Evolutionary conservation across 2,329 filamentous ascomycete species (phyloP), one percentile per base, ranked within the genome.

Genomic region (Talaromyces sp.): DNA sequence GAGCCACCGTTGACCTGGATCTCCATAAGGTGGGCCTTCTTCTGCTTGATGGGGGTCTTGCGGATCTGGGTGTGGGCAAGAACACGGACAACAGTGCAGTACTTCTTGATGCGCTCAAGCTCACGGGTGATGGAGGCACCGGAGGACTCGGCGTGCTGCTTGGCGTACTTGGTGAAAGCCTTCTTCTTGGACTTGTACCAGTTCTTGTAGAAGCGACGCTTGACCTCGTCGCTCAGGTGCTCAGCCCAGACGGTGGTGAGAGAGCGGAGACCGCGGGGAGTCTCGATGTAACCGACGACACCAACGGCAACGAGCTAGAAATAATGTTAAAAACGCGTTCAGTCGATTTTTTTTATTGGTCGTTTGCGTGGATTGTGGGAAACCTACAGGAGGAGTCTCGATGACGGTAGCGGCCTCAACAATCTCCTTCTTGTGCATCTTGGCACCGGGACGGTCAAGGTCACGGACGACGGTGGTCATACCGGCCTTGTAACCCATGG

Each of bases 131-230:
- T 89, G 74, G 90, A 91, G 70, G 90, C 82, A 73, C 91, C 92
- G 81, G 80, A 89, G 83, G 82, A 88, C 85, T 97, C 93, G 64
- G 93, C 91, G 88, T 97, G 91, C 88, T 96, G 93, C 91, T 97
- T 99, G 85, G 94, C 91, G 83, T 99, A 99, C 86, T 96, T 97
- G 86, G 94, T 99, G 86, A 99, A 99, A 62, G 94, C 94, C 93
- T 99, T 99, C 91, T 97, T 97, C 92, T 99, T 99, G 86, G 87
- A 91, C 89, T 96, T 96, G 90, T 99, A 99, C 94, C 94, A 99
- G 89, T 99, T 99, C 91, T 97, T 97, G 90, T 99, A 99, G 91
- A 99, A 99, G 77, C 94, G 90, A 75, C 94, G 90, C 89, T 96
- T 96, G 80, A 99, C 77, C 84, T 97, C 94, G 80, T 99, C 94